Conservation (phyloP, 2,329 filamentous ascomycete genomes). For the Talaromyces sp. region DNA sequence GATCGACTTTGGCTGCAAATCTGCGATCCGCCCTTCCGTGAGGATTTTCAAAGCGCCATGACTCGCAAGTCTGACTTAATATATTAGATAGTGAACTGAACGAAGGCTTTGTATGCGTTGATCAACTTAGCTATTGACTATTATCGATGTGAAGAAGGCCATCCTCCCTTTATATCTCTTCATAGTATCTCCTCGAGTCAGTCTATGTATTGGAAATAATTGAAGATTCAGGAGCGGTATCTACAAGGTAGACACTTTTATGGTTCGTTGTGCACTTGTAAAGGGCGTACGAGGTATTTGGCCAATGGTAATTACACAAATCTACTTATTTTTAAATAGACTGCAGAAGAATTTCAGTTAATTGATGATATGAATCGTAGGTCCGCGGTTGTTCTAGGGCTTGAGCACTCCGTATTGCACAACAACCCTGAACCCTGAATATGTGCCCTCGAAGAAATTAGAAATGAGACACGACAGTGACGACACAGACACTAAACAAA, state of each 20-base stretch:
- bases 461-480: too few species aligned
- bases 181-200: not conserved
- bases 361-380: not conserved
- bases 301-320: not conserved
- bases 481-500: too few species aligned
- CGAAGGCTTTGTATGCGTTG: not conserved
- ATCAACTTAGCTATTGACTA: not conserved
- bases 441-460: not conserved
- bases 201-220: not conserved
- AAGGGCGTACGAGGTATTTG: not conserved
- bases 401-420: not conserved
- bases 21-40: conserved; percentile 1
- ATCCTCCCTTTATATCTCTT: not conserved
- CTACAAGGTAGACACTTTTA: not conserved
- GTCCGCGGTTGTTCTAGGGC: not conserved
- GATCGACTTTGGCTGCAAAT: not conserved
- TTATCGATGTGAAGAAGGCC: not conserved
- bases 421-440: conserved; percentile 10
- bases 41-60: not conserved
- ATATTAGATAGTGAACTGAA: conserved; percentile 1
- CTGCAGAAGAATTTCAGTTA: not conserved
- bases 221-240: not conserved
- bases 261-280: not conserved
- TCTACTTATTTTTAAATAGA: not conserved
- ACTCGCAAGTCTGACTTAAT: not conserved